These are phyloP conservation scores for Striga hermonthica DNA, from an alignment of 305 asterid species.

Conservation along the genomic window DNA sequence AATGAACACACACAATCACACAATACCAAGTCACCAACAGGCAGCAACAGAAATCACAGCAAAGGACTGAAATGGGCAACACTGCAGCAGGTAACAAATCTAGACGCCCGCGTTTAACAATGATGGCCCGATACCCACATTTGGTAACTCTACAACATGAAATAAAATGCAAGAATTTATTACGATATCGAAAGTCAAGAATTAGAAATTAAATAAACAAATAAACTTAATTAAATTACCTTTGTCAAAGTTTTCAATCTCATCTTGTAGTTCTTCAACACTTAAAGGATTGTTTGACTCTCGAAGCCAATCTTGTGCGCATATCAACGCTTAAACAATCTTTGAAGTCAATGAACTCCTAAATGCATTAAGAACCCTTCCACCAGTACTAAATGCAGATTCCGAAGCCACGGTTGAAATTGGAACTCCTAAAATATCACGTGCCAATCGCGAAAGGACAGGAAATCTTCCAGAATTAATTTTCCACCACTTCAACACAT, in stretches of 20 bases:
- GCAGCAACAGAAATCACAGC: too few relatives aligned
- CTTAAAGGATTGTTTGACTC: background rate
- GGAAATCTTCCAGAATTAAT: background rate
- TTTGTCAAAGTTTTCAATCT: background rate
- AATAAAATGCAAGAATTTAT: too few relatives aligned
- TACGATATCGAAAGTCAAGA: too few relatives aligned
- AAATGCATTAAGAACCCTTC: background rate
- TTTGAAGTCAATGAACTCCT: background rate
- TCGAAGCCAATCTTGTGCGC: background rate
- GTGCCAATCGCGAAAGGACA: background rate
- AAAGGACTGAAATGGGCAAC: too few relatives aligned
- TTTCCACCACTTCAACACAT: conserved; percentile 20
- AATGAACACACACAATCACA: too few relatives aligned
- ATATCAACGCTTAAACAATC: background rate
- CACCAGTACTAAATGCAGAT: background rate
- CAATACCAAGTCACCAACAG: too few relatives aligned
- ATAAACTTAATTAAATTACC: background rate
- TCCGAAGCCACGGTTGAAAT: background rate
- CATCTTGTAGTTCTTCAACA: background rate
- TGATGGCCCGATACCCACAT: too few relatives aligned
- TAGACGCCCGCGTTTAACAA: too few relatives aligned
- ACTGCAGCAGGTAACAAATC: too few relatives aligned
- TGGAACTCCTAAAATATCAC: background rate
- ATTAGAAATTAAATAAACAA: too few relatives aligned
- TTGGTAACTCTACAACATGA: too few relatives aligned